Evolutionary conservation across 345 rosid genomes (phyloP).

Genomic region (Eucalyptus caleyi): DNA sequence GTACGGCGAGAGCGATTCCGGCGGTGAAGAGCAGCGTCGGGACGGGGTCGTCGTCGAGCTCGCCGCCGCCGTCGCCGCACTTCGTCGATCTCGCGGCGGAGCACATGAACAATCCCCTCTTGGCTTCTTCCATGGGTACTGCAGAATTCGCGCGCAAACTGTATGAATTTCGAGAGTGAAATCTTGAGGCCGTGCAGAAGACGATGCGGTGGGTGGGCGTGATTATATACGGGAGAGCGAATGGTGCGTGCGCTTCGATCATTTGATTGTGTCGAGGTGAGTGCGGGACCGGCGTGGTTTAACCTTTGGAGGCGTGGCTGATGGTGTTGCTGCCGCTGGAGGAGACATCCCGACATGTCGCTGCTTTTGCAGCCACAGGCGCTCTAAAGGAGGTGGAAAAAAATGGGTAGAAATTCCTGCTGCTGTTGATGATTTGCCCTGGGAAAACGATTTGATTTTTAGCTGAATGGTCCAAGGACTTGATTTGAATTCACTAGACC

Average conservation of each 20-base stretch:
- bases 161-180: not conserved
- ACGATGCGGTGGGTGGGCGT: not conserved
- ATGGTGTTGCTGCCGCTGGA: not conserved
- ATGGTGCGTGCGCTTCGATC: not conserved
- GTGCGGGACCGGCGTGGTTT: not conserved
- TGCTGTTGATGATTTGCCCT: not conserved
- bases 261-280: not conserved
- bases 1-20: constrained; percentile 39
- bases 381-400: not conserved
- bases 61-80: not conserved
- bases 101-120: not conserved
- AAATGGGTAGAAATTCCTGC: not conserved
- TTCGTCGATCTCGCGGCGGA: not conserved
- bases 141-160: not conserved
- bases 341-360: not conserved
- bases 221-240: not conserved
- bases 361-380: not conserved
- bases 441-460: not conserved
- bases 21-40: constrained; percentile 42
- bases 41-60: not conserved
- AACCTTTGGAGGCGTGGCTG: not conserved
- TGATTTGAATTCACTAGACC: not conserved
- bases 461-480: not conserved
- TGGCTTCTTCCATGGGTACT: not conserved
- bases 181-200: not conserved